These are phyloP conservation scores for Paraphoma sp. DNA, from an alignment of 2,329 filamentous ascomycete genomes.

Conservation along the genomic window DNA sequence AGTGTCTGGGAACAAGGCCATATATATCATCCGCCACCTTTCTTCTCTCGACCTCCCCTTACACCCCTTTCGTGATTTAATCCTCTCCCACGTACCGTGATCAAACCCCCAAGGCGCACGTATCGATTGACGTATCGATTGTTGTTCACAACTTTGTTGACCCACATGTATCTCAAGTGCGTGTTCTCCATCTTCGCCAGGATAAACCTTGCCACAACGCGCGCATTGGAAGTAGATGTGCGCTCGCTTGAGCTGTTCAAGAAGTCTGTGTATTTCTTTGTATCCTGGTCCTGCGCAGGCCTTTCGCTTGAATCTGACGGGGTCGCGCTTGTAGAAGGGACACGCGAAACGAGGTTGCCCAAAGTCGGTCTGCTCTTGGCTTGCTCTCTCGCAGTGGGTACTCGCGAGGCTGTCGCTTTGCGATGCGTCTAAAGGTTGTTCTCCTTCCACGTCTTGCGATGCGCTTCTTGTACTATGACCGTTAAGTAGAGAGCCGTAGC, in stretches of 20 bases:
- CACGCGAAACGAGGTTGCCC: not conserved
- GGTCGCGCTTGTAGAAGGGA: not conserved
- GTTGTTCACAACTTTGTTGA: not conserved
- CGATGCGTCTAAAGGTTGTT: not conserved
- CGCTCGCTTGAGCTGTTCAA: not conserved
- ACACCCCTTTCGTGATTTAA: not conserved
- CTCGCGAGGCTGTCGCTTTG: not conserved
- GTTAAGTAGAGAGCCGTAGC: no score
- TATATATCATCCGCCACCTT: not conserved
- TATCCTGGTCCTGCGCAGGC: not conserved
- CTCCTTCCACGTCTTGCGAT: not conserved
- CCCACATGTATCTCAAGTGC: not conserved
- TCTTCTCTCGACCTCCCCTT: not conserved
- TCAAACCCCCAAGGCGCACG: not conserved
- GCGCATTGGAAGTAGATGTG: not conserved
- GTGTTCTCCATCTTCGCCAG: not conserved
- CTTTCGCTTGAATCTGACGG: not conserved
- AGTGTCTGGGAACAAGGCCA: not conserved
- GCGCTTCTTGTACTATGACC: no score
- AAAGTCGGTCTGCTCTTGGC: not conserved
- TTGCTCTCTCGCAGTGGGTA: not conserved
- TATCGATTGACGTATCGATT: not conserved
- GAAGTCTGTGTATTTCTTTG: not conserved
- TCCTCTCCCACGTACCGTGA: not conserved
- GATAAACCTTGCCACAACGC: not conserved